Conservation (phyloP, 148 eudicot genomes). For the Salicornia ramosissima region DNA sequence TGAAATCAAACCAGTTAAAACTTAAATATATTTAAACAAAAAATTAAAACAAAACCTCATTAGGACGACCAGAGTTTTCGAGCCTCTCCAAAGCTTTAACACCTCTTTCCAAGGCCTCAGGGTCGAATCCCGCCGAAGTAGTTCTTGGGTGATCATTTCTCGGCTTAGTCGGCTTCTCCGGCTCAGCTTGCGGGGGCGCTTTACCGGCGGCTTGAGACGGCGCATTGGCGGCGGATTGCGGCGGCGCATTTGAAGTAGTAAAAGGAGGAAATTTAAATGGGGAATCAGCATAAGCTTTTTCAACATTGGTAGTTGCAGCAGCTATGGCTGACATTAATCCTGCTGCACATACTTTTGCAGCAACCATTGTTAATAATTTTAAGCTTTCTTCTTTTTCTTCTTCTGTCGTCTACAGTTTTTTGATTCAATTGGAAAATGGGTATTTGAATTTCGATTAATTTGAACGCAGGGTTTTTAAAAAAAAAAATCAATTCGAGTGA, state of each 20-base stretch:
- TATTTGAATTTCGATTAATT: no score
- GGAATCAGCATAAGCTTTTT: constrained; percentile 44
- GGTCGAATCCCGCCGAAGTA: constrained; percentile 83
- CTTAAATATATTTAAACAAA: not conserved
- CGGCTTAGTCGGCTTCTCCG: constrained; percentile 38
- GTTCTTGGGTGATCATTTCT: constrained; percentile 80
- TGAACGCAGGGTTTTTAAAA: not conserved
- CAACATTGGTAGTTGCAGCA: constrained; percentile 39
- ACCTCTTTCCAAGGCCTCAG: constrained; percentile 80
- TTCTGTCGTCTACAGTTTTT: not conserved
- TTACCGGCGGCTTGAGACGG: constrained; percentile 25
- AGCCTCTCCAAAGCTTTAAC: constrained; percentile 49
- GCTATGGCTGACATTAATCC: constrained; percentile 52
- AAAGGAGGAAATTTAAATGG: constrained; percentile 48
- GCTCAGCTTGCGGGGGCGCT: constrained; percentile 14
- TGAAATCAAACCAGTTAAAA: no score
- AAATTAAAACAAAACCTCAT: constrained; percentile 35
- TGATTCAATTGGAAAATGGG: not conserved
- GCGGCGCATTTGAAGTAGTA: constrained; percentile 25
- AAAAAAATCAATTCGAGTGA: no score
- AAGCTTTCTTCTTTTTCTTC: not conserved
- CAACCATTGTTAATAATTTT: constrained; percentile 26
- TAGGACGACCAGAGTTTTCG: constrained; percentile 46
- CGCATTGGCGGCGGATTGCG: constrained; percentile 21
- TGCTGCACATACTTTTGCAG: constrained; percentile 41